Base-by-base conservation (phyloP, 768 basidiomycete species). In the Scleroderma bovista region DNA sequence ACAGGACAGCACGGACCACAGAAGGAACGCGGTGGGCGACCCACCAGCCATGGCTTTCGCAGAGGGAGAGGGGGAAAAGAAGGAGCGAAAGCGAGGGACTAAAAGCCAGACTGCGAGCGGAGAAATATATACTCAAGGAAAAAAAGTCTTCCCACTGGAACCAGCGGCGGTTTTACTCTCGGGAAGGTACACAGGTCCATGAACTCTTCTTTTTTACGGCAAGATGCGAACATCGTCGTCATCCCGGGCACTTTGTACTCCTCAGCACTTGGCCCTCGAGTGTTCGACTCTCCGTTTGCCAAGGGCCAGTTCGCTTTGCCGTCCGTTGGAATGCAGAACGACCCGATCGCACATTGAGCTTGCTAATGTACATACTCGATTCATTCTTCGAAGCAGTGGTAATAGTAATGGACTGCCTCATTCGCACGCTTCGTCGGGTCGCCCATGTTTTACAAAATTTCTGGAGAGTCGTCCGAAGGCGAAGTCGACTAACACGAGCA, bases 1-100 rank as follows among this genome's bases (percentile, higher is more conserved):
- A 55, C 73, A 74, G 1, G 86, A 72, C 51, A 89, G 73, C 33
- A 88, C 76, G 49, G 86, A 78, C 88, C 88, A 90, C 46, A 87
- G 77, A 39, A 89, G 75, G 64, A 79, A 88, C 48, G 84, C 84
- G 20, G 86, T 75, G 9, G 86, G 78, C 41, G 86, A 88, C 57
- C 84, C 85, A 66, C 73, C 76, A 66, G 78, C 79, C 87, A 90
- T 89, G 67, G 60, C 70, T 50, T 37, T 16, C 22, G 19, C 12
- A n/a, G 15, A n/a, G 31, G 26, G 6, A 33, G 43, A 19, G 29
- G 44, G 24, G 17, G 17, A 13, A 20, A 24, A 20, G 42, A 43
- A 17, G 17, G 26, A 26, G 34, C 39, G 48, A 36, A 40, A 17
- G 26, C 24, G 31, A 8, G 32, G 40, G 38, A 23, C 20, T 17